Conservation (phyloP, 768 basidiomycete species). For the Hypholoma sublateritium region DNA sequence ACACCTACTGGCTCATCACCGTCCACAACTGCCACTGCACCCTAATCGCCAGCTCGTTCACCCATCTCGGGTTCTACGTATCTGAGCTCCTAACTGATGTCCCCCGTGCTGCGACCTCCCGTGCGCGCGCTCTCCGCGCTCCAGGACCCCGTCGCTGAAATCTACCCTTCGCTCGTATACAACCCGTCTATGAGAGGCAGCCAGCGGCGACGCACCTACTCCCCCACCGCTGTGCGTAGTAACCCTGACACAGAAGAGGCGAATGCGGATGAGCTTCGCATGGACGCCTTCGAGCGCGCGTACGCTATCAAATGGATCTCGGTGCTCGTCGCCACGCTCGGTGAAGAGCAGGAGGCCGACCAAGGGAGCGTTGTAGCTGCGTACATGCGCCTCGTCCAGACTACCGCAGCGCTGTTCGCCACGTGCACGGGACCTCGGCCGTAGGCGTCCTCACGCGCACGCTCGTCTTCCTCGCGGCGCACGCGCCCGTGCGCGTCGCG, state of each 20-base stretch:
- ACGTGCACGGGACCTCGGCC: slow-evolving; percentile 62
- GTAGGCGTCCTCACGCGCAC: slow-evolving; percentile 57
- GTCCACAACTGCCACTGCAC: too few species aligned
- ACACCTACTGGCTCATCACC: too few species aligned
- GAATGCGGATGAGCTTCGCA: slow-evolving; percentile 34
- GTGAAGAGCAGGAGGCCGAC: slow-evolving; percentile 14
- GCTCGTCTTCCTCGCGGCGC: slow-evolving; percentile 35
- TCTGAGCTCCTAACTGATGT: too few species aligned
- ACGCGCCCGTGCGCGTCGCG: slow-evolving; percentile 32
- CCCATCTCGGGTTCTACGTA: too few species aligned
- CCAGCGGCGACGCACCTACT: slow-evolving; percentile 30
- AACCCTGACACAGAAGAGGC: neutral
- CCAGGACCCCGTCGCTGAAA: too few species aligned
- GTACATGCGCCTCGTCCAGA: slow-evolving; percentile 38
- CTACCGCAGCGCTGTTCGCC: slow-evolving; percentile 64
- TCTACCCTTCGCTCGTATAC: slow-evolving; percentile 58
- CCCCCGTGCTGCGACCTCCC: too few species aligned
- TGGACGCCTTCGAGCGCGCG: slow-evolving; percentile 68
- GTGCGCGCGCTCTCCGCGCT: too few species aligned
- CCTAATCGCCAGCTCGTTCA: too few species aligned
- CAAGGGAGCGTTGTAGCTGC: neutral
- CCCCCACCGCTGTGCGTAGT: neutral
- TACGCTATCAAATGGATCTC: slow-evolving; percentile 77
- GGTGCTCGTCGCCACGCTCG: slow-evolving; percentile 45
- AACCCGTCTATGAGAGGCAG: slow-evolving; percentile 64